A percentile compares a stretch with the other conserved stretches of the same genome.
Evolutionary conservation across 768 basidiomycete species (phyloP).

Genomic region (Hemileccinum rubropunctum): DNA sequence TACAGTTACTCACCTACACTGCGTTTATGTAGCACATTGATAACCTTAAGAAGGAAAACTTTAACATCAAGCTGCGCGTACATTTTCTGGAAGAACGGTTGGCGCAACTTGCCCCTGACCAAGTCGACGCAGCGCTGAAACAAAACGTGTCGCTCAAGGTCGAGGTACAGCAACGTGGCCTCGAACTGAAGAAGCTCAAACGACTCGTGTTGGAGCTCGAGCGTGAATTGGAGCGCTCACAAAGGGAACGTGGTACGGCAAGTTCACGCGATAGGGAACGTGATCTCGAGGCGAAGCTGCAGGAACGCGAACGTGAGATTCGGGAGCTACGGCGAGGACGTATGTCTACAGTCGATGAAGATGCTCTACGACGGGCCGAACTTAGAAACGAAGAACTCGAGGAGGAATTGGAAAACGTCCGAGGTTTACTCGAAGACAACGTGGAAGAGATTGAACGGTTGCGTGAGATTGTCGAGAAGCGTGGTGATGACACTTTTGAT

Average conservation of each 20-base stretch:
- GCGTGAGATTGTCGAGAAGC: slow-evolving; percentile 62
- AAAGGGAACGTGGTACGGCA: slow-evolving; percentile 44
- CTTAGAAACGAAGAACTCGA: slow-evolving; percentile 66
- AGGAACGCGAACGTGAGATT: slow-evolving; percentile 69
- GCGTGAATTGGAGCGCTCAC: slow-evolving; percentile 70
- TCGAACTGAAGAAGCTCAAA: slow-evolving; percentile 90
- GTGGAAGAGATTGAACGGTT: slow-evolving; percentile 79
- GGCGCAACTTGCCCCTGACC: slow-evolving; percentile 84
- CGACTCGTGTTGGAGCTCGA: slow-evolving; percentile 85
- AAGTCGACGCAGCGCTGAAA: slow-evolving; percentile 87
- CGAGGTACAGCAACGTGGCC: slow-evolving; percentile 83
- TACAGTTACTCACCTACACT: neutral
- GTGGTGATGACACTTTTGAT: slow-evolving; percentile 41
- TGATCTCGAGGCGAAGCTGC: slow-evolving; percentile 74
- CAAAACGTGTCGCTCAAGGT: slow-evolving; percentile 94
- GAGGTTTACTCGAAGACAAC: slow-evolving; percentile 74
- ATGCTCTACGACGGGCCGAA: slow-evolving; percentile 52
- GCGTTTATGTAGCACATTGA: slow-evolving; percentile 73
- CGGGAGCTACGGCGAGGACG: slow-evolving; percentile 59
- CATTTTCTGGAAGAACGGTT: slow-evolving; percentile 95
- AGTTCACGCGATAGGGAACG: slow-evolving; percentile 53
- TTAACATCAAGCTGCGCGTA: slow-evolving; percentile 92
- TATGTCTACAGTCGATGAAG: slow-evolving; percentile 43
- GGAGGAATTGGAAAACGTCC: slow-evolving; percentile 68
- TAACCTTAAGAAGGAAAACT: slow-evolving; percentile 94